Base-by-base conservation (phyloP, 140 eudicot species). In the Anethum foeniculum region DNA sequence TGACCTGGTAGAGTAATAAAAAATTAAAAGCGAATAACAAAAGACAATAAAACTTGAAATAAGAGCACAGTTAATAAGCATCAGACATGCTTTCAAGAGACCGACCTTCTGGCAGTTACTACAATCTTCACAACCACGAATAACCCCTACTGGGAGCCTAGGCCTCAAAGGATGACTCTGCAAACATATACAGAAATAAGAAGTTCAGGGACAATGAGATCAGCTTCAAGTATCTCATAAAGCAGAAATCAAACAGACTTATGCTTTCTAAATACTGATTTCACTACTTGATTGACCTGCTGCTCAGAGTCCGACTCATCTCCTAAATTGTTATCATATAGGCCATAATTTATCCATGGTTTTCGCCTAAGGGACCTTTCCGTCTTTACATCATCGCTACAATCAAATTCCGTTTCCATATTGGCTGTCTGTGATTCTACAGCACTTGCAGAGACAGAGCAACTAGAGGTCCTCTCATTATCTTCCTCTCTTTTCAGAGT, bases 81-180 rank as follows among this genome's bases (percentile, higher is more conserved):
- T 72, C 9, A 54, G 49, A 34, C 18, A 69, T n/a, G 41, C 73
- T 44, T 73, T 73, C 23, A 19, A 78, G 36, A 51, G 46, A 76
- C 75, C n/a, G 44, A 92, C 99, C 97, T 92, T 94, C 82, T 90
- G 96, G 87, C 99, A 94, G 86, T 87, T 89, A 6, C 80, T 79
- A 87, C 99, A 92, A n/a, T 77, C 85, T 84, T 85, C 88, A 81
- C 99, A 94, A 60, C 99, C 99, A 78, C 92, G 99, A 56, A 92
- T 79, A 67, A 95, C 99, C 82, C 97, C 99, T 81, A 87, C 89
- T 11, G 97, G 88, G 12, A 95, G 91, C 38, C 47, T 67, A 34
- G 77, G 78, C 80, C 85, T 88, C 60, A 75, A 62, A 80, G 88
- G 39, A n/a, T 58, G 67, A 51, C 81, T 81, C 97, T 92, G 93